Conservation (phyloP, 352 stramenopile species). For the Pythium brachiatum region DNA sequence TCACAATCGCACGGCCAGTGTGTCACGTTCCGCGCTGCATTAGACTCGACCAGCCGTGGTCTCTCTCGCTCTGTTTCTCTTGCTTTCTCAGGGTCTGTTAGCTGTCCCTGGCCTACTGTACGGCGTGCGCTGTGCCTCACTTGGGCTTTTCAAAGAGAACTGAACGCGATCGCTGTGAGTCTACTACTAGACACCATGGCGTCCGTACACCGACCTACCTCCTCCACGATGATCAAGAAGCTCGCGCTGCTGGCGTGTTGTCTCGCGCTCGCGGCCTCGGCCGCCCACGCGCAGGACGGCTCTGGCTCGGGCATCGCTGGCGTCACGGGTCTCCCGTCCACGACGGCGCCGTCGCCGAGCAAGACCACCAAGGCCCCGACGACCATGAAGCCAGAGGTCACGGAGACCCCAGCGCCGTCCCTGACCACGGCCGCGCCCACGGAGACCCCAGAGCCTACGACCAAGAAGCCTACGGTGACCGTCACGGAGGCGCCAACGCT, state of each 20-base stretch:
- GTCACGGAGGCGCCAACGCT: not conserved
- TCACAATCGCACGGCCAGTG: conserved; percentile 1
- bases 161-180: not conserved
- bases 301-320: not conserved
- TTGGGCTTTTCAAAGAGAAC: conserved; percentile 4
- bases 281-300: conserved; percentile 1
- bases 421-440: not conserved
- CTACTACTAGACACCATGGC: too few species aligned
- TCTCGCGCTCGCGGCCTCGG: not conserved
- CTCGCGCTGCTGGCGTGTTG: conserved; percentile 1
- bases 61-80: not conserved
- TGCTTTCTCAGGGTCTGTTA: not conserved
- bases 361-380: conserved; percentile 6
- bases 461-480: not conserved
- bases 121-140: too few species aligned
- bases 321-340: not conserved
- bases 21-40: not conserved
- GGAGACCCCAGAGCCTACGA: not conserved
- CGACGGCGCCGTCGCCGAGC: not conserved
- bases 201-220: conserved; percentile 1
- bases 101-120: too few species aligned
- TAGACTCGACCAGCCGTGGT: not conserved
- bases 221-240: not conserved
- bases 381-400: not conserved
- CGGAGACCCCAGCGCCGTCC: not conserved